Percentiles rank a stretch among this genome's conserved stretches.
These are phyloP conservation scores for Pseudogymnoascus sp. DNA, from an alignment of 2,329 filamentous ascomycete species.

Conservation along the genomic window DNA sequence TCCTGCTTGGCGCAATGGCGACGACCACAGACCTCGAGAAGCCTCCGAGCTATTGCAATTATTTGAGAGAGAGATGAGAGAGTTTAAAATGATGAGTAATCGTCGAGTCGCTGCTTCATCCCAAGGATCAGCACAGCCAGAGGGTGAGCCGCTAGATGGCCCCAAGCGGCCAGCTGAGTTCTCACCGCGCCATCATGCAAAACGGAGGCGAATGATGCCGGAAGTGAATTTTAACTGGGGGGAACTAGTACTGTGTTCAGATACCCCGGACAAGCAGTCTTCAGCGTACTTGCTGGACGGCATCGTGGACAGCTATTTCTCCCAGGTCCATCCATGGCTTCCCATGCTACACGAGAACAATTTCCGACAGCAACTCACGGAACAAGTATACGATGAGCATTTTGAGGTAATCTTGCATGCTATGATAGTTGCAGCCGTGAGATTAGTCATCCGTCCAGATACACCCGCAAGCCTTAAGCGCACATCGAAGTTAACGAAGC, in stretches of 20 bases:
- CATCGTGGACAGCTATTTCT: constrained; percentile 26
- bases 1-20: not conserved
- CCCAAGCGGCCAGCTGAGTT: not conserved
- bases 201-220: constrained; percentile 5
- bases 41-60: not conserved
- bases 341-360: constrained; percentile 30
- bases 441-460: constrained; percentile 22
- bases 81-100: not conserved
- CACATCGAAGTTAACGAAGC: constrained; percentile 8
- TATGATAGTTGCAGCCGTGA: constrained; percentile 25
- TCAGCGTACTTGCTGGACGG: constrained; percentile 21
- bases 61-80: not conserved
- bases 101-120: not conserved
- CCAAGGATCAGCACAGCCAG: not conserved
- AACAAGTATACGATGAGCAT: constrained; percentile 18
- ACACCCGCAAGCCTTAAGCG: constrained; percentile 17
- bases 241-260: constrained; percentile 3
- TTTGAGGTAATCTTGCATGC: constrained; percentile 29
- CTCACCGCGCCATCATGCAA: not conserved
- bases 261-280: constrained; percentile 9
- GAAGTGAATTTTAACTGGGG: not conserved
- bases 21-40: not conserved
- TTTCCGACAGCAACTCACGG: constrained; percentile 18
- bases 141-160: not conserved
- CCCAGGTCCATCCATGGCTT: constrained; percentile 32